Conservation (phyloP, 1,284 basidiomycete genomes). For the Ceratorhiza oryzae-sativae region DNA sequence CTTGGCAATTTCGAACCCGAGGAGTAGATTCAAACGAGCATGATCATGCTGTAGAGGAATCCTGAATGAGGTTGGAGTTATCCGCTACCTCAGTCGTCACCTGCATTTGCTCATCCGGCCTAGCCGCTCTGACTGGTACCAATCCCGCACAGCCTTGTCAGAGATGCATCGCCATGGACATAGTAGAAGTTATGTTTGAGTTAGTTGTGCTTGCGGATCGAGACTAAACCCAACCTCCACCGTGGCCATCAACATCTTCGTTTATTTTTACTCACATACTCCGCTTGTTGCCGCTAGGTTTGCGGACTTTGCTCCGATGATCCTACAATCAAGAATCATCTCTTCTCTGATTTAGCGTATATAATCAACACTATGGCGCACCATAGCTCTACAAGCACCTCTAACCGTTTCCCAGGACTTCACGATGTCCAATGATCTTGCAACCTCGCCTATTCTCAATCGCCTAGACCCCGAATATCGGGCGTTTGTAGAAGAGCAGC, state of each 20-base stretch:
- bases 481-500: constrained; percentile 13
- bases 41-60: too few relatives aligned
- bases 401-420: too few relatives aligned
- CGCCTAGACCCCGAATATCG: constrained; percentile 12
- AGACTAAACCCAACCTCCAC: not conserved
- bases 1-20: too few relatives aligned
- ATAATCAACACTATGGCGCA: not conserved
- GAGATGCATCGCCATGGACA: not conserved
- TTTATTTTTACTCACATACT: not conserved
- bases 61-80: too few relatives aligned
- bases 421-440: constrained; percentile 18
- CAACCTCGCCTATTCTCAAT: constrained; percentile 10
- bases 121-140: too few relatives aligned
- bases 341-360: too few relatives aligned
- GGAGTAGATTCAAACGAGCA: too few relatives aligned
- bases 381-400: not conserved
- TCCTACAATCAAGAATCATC: not conserved
- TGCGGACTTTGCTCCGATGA: not conserved
- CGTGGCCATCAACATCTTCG: not conserved
- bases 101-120: too few relatives aligned
- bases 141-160: not conserved
- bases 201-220: not conserved
- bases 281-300: not conserved
- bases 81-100: too few relatives aligned
- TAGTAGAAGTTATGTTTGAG: not conserved